Base-by-base conservation (phyloP, 345 rosid species). In the Viola odorata region DNA sequence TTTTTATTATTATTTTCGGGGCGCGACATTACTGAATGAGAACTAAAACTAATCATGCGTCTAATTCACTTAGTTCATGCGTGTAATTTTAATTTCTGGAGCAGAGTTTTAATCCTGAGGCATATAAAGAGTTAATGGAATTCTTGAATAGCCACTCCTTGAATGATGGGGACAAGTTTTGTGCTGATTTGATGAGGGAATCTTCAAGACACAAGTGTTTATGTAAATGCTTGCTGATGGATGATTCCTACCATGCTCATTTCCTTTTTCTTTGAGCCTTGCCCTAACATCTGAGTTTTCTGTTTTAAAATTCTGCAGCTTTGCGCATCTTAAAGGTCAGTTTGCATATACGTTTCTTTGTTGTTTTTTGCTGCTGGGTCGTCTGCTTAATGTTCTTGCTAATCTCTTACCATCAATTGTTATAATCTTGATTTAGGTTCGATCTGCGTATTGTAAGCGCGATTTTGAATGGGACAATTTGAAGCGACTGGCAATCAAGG, bases 401-500 rank as follows among this genome's bases (percentile, higher is more conserved):
- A 6, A 47, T 6, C 1, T 23, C 32, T 9, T 41, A 47, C 23
- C 12, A 45, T 60, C 13, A 32, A 5, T 59, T 44, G 9, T 14
- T 23, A 23, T 23, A 23, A 9, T 64, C 23, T 51, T 50, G 13
- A 40, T 11, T 39, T 45, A 90, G 97, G 98, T 91, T 41, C 85
- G 92, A 32, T 83, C 96, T 32, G 91, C 91, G 13, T 89, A 91
- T 14, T 82, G 91, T 62, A 84, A 89, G 68, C 71, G 58, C n/a
- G 95, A 89, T 76, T 91, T 91, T 13, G 96, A 89, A 73, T 82
- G 96, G 96, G 95, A 85, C 64, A 89, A 89, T 66, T 41, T 86
- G 69, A 60, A 80, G 63, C 78, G 80, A 32, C 70, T 91, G 17
- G 70, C 89, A 55, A 50, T 70, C 42, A 75, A 85, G 86, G 96